Evolutionary conservation across 2,329 filamentous ascomycete species (phyloP).

Genomic region (Didymella lethalis): DNA sequence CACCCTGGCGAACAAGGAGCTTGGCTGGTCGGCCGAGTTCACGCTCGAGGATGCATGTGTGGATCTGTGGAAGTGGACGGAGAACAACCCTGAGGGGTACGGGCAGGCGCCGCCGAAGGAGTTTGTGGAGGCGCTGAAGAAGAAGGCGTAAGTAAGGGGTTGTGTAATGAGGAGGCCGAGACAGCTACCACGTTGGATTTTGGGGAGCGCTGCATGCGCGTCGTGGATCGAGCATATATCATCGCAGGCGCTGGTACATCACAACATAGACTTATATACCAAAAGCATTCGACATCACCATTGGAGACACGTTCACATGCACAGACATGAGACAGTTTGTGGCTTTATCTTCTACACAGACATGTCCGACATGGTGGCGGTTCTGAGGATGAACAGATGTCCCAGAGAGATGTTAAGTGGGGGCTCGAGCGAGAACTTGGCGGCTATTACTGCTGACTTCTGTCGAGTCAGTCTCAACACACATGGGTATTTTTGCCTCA

Average conservation of each 20-base stretch:
- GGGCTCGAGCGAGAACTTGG: too few species aligned
- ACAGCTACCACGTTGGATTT: neutral
- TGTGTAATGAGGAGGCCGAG: neutral
- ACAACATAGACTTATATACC: constrained; percentile 11
- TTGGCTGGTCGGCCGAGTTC: constrained; percentile 89
- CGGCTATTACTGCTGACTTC: too few species aligned
- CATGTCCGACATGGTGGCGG: too few species aligned
- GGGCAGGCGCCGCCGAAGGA: constrained; percentile 86
- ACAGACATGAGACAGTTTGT: too few species aligned
- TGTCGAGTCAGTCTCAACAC: too few species aligned
- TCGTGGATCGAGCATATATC: constrained; percentile 7
- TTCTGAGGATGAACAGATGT: too few species aligned
- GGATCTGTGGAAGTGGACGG: constrained; percentile 96
- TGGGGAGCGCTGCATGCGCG: neutral
- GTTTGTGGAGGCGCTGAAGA: constrained; percentile 68
- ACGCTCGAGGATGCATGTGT: constrained; percentile 92
- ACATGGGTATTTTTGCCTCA: too few species aligned
- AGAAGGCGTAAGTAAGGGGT: constrained; percentile 28
- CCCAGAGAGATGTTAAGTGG: too few species aligned
- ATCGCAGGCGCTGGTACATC: constrained; percentile 13
- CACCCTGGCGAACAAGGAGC: constrained; percentile 82
- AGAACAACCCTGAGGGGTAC: constrained; percentile 96
- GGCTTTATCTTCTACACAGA: too few species aligned
- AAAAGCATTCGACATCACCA: constrained; percentile 8
- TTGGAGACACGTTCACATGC: neutral